Conservation (phyloP, 2,329 filamentous ascomycete genomes). For the Knoxdaviesia capensis region DNA sequence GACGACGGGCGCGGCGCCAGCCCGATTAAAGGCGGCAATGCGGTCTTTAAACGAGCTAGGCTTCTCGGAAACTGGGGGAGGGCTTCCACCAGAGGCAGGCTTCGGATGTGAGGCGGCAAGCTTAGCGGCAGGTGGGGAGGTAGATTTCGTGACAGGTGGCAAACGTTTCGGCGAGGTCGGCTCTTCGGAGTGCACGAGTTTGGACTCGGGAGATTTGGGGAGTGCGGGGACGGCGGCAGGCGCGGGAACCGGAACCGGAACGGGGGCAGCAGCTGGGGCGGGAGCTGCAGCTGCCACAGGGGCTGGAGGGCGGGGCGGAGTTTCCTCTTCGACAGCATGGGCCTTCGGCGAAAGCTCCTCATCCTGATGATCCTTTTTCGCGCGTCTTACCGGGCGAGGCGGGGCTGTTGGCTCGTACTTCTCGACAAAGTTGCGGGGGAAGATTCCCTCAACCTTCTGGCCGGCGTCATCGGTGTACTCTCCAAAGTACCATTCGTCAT, state of each 20-base stretch:
- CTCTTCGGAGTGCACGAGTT: conserved; percentile 15
- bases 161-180: conserved; percentile 9
- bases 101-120: conserved; percentile 18
- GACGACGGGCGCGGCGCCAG: conserved; percentile 65
- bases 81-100: conserved; percentile 20
- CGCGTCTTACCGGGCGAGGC: conserved; percentile 60
- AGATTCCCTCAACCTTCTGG: conserved; percentile 62
- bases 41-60: conserved; percentile 78
- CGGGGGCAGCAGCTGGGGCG: conserved; percentile 12
- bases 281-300: conserved; percentile 10
- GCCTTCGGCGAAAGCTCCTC: conserved; percentile 7
- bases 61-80: conserved; percentile 54
- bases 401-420: conserved; percentile 83
- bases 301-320: conserved; percentile 3
- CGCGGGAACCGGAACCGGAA: conserved; percentile 16
- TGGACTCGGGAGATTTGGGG: conserved; percentile 10
- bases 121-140: conserved; percentile 13
- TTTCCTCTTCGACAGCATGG: conserved; percentile 6
- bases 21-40: conserved; percentile 92
- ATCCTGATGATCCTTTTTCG: conserved; percentile 38
- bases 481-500: conserved; percentile 83
- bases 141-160: conserved; percentile 9
- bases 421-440: conserved; percentile 94
- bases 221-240: conserved; percentile 11
- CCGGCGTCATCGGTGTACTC: conserved; percentile 67